phyloP scores from a whole-genome alignment of 768 basidiomycete genomes.

The Leccinum sublutescens region DNA sequence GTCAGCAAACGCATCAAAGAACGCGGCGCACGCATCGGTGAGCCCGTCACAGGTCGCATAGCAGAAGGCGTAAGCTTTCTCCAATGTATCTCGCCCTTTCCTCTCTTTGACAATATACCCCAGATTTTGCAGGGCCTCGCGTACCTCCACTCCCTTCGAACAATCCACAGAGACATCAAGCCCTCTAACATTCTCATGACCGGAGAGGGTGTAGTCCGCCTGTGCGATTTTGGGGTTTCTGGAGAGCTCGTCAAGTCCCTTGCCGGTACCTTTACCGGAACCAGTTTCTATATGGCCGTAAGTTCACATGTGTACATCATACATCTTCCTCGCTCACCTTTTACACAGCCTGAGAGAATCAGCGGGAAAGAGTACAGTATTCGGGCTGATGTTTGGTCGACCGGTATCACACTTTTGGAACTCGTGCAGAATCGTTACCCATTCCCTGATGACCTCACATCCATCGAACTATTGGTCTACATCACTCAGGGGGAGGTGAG shows the following conservation, averaged over 20 bases:
- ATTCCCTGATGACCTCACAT: conserved; percentile 85
- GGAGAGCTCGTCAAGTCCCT: conserved; percentile 89
- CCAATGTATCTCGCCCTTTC: background rate
- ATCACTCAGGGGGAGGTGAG: conserved; percentile 78
- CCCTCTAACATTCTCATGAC: conserved; percentile 92
- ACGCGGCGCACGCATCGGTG: conserved; percentile 74
- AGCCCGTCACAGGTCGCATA: conserved; percentile 86
- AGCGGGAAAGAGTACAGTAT: conserved; percentile 91
- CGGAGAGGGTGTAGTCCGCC: conserved; percentile 83
- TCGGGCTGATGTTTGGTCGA: conserved; percentile 97
- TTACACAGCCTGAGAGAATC: conserved; percentile 83
- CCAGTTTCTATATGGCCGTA: conserved; percentile 98
- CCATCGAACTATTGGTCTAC: conserved; percentile 93
- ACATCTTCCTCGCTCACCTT: conserved; percentile 4
- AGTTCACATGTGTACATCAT: conserved; percentile 34
- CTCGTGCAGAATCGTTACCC: conserved; percentile 94
- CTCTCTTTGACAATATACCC: conserved; percentile 9
- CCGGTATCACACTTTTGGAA: conserved; percentile 92
- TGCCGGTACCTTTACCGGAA: conserved; percentile 96
- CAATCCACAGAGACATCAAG: conserved; percentile 96
- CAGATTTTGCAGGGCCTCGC: conserved; percentile 89
- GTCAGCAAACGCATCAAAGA: conserved; percentile 84
- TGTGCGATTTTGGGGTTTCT: conserved; percentile 96
- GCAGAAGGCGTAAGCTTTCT: conserved; percentile 77
- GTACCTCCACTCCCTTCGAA: conserved; percentile 87